Evolutionary conservation across 2,329 filamentous ascomycete species (phyloP).

Genomic region (Sclerotiophoma versabilis): DNA sequence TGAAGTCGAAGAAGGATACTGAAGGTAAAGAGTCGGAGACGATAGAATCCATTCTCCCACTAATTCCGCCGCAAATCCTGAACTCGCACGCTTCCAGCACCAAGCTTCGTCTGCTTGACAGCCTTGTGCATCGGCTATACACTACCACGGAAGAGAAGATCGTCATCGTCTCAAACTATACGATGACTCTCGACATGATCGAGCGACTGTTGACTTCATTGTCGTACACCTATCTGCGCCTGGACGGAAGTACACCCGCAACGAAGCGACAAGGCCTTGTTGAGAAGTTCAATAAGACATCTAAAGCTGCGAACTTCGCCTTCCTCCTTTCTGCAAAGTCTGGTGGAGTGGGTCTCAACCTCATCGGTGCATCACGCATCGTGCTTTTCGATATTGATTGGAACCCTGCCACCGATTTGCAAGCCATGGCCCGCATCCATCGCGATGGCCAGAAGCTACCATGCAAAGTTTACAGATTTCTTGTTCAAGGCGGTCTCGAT

Average conservation of each 20-base stretch:
- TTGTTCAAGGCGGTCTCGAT: constrained; percentile 73
- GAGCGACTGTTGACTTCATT: constrained; percentile 66
- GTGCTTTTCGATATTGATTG: constrained; percentile 78
- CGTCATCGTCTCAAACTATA: constrained; percentile 79
- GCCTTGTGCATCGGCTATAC: constrained; percentile 67
- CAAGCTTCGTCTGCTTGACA: constrained; percentile 72
- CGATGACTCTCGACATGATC: constrained; percentile 73
- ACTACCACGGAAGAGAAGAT: constrained; percentile 72
- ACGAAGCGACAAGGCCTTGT: constrained; percentile 72
- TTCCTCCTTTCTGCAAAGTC: constrained; percentile 77
- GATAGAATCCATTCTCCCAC: constrained; percentile 53
- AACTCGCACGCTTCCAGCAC: constrained; percentile 66
- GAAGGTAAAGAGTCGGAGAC: constrained; percentile 58
- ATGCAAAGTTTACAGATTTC: constrained; percentile 72
- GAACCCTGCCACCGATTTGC: constrained; percentile 76
- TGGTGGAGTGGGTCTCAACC: constrained; percentile 73
- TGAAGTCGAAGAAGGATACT: constrained; percentile 60
- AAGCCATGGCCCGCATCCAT: constrained; percentile 78
- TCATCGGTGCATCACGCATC: constrained; percentile 73
- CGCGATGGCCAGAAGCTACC: constrained; percentile 73
- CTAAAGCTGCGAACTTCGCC: constrained; percentile 65
- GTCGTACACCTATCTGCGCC: constrained; percentile 68
- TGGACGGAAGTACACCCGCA: constrained; percentile 71
- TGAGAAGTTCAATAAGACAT: constrained; percentile 71
- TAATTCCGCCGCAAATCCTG: constrained; percentile 63